These are phyloP conservation scores for Russula olivacea DNA, from an alignment of 768 basidiomycete genomes.

Conservation along the genomic window DNA sequence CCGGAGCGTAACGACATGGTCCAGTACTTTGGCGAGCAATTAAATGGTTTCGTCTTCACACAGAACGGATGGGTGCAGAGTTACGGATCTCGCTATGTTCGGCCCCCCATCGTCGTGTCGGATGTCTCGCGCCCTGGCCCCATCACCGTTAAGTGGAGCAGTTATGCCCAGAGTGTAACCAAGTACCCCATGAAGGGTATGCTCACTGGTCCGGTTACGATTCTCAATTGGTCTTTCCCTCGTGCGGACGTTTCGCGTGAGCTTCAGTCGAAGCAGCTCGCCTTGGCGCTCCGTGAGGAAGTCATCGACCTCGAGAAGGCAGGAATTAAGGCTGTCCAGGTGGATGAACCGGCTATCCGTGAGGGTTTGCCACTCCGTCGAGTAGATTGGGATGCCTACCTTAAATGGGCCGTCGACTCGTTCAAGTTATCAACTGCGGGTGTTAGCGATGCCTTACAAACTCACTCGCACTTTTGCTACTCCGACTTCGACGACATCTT, in stretches of 20 bases:
- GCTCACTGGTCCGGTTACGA: constrained; percentile 96
- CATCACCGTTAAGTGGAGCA: constrained; percentile 96
- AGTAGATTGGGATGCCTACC: constrained; percentile 93
- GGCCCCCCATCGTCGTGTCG: constrained; percentile 96
- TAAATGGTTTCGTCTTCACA: constrained; percentile 95
- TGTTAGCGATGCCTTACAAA: constrained; percentile 89
- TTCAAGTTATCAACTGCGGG: constrained; percentile 98
- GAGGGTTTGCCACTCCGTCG: constrained; percentile 97
- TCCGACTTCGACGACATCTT: constrained; percentile 99
- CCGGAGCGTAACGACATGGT: constrained; percentile 99
- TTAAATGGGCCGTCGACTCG: constrained; percentile 97
- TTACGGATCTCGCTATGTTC: constrained; percentile 98
- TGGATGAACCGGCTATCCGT: constrained; percentile 99
- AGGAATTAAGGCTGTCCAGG: constrained; percentile 96
- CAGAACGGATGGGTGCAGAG: constrained; percentile 99
- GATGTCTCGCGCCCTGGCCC: constrained; percentile 89
- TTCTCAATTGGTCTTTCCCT: constrained; percentile 99
- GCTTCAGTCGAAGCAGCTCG: constrained; percentile 96
- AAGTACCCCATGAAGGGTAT: constrained; percentile 98
- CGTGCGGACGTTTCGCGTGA: constrained; percentile 96
- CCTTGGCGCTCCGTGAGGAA: constrained; percentile 96
- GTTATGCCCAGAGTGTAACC: constrained; percentile 93
- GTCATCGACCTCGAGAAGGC: constrained; percentile 96
- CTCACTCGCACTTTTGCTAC: constrained; percentile 99
- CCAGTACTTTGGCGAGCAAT: constrained; percentile 97